A percentile compares a stretch with the other conserved stretches of the same genome.
phyloP scores from a whole-genome alignment of 352 stramenopile species.

The Pythium rhizo-oryzae region DNA sequence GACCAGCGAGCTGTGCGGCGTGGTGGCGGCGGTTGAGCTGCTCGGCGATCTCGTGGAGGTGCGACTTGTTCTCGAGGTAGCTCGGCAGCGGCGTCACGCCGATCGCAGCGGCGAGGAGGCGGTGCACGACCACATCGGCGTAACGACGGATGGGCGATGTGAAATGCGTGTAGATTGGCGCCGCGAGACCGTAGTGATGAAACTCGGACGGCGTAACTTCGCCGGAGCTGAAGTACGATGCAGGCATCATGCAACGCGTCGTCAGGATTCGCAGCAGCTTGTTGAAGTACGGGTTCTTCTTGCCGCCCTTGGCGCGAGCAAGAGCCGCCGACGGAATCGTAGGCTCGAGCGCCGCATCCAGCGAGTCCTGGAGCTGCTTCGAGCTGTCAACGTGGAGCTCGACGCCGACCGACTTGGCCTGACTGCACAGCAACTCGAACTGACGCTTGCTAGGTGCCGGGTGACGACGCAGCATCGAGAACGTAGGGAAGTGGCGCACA shows the following conservation, averaged over 20 bases:
- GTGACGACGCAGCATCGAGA: constrained; percentile 95
- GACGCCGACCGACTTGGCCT: constrained; percentile 82
- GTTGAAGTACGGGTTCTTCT: constrained; percentile 97
- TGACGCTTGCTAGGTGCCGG: constrained; percentile 94
- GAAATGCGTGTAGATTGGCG: constrained; percentile 99
- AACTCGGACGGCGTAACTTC: constrained; percentile 96
- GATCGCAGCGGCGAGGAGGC: constrained; percentile 96
- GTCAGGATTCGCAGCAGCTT: constrained; percentile 97
- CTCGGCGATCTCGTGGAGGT: constrained; percentile 95
- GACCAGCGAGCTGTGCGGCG: constrained; percentile 95
- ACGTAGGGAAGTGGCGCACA: constrained; percentile 93
- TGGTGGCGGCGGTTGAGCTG: constrained; percentile 98
- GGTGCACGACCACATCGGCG: constrained; percentile 98
- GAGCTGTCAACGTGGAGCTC: constrained; percentile 79
- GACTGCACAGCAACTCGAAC: constrained; percentile 89
- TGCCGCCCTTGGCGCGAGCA: constrained; percentile 8
- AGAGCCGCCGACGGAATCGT: constrained; percentile 28
- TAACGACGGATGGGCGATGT: constrained; percentile 99
- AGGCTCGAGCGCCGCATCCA: constrained; percentile 76
- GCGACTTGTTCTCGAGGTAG: constrained; percentile 93
- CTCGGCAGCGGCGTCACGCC: constrained; percentile 93
- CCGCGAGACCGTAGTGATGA: constrained; percentile 98
- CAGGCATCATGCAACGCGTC: constrained; percentile 98
- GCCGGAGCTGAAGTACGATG: constrained; percentile 98
- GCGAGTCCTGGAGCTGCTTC: constrained; percentile 74